Percentiles rank a stretch among this genome's conserved stretches.
Conservation (phyloP, 108 stramenopile species). For the Nitzschia putrida region DNA sequence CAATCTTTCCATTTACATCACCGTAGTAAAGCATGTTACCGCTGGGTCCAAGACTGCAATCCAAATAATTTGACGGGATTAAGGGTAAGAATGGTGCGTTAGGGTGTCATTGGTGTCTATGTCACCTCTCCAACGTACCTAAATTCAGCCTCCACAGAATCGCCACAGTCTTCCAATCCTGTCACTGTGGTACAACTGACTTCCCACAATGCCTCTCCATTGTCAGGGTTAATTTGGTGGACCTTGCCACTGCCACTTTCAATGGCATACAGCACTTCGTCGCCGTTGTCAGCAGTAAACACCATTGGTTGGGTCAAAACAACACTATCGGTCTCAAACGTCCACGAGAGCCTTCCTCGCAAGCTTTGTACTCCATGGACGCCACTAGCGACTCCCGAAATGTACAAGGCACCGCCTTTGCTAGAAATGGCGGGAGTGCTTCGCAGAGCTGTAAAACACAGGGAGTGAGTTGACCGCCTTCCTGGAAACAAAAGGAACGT, state of each 20-base stretch:
- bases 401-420: conserved; percentile 10
- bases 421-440: conserved; percentile 19
- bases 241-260: conserved; percentile 35
- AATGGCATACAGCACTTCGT: conserved; percentile 32
- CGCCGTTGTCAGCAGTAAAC: conserved; percentile 6
- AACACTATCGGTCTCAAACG: conserved; percentile 11
- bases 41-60: conserved; percentile 24
- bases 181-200: conserved; percentile 26
- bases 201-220: conserved; percentile 31
- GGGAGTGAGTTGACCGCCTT: neutral
- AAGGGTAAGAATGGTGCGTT: too few species aligned
- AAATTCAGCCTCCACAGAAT: conserved; percentile 47
- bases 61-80: neutral
- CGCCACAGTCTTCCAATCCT: conserved; percentile 22
- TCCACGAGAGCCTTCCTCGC: conserved; percentile 31
- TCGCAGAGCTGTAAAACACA: conserved; percentile 17
- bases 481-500: neutral
- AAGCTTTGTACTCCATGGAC: conserved; percentile 27
- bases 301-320: conserved; percentile 22
- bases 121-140: neutral
- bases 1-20: conserved; percentile 42
- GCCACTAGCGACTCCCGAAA: conserved; percentile 17
- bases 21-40: conserved; percentile 50
- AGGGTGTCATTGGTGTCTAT: too few species aligned
- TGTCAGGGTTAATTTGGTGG: conserved; percentile 22